These are phyloP conservation scores for Irpex sp. DNA, from an alignment of 1,284 basidiomycete species.

Conservation along the genomic window DNA sequence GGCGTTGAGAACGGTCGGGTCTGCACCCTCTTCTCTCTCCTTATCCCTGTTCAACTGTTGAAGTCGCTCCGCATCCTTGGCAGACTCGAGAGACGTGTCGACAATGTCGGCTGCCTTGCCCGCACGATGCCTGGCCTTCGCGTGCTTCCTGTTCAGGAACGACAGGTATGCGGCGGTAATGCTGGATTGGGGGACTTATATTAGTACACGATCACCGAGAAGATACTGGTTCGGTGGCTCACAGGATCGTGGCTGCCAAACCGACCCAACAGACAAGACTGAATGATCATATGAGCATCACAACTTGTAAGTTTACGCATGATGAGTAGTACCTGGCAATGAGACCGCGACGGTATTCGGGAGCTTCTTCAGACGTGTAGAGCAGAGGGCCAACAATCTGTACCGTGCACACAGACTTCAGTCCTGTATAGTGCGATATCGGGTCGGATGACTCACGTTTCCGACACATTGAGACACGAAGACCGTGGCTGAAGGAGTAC, in stretches of 20 bases:
- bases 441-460: constrained; percentile 26
- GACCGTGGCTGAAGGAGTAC: constrained; percentile 23
- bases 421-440: not conserved
- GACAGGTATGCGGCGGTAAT: constrained; percentile 35
- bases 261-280: constrained; percentile 36
- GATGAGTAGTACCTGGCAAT: constrained; percentile 26
- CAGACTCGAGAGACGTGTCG: constrained; percentile 38
- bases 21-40: constrained; percentile 14
- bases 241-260: constrained; percentile 28
- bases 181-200: not conserved
- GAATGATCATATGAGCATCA: not conserved
- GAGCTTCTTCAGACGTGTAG: constrained; percentile 34
- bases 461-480: constrained; percentile 40
- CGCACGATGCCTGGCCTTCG: constrained; percentile 25
- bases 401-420: not conserved
- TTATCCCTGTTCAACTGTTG: constrained; percentile 16
- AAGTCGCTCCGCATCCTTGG: constrained; percentile 17
- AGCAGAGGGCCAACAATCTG: constrained; percentile 37
- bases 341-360: constrained; percentile 33
- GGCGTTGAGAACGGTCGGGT: constrained; percentile 26
- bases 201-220: not conserved
- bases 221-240: not conserved
- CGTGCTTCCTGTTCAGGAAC: constrained; percentile 36
- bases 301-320: not conserved
- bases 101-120: constrained; percentile 34